Base-by-base conservation (phyloP, 2,329 filamentous ascomycete genomes). In the Chrysoporthe austroafricana region DNA sequence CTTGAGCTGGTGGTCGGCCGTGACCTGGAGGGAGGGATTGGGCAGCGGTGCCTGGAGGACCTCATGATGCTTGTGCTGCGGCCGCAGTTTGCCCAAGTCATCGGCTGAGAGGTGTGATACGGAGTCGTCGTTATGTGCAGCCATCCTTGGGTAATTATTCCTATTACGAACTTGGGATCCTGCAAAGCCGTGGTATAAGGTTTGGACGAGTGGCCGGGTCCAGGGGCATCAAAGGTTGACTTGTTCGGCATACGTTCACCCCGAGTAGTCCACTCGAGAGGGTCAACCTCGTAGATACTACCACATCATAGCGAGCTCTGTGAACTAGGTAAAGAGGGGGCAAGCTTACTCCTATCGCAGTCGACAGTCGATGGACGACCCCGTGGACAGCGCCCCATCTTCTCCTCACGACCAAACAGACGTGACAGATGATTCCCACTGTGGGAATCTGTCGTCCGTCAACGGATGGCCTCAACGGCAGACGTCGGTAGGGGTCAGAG, bases 11-110 rank as follows among this genome's bases (percentile, higher is more conserved):
- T 89, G 87, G 72, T 90, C 86, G 58, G 83, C 85, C 0, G 87
- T 90, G 18, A 89, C 85, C 69, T 86, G 82, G 14, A 88, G 77
- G 2, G 85, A 86, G 5, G 85, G 86, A 72, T 88, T 89, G 61
- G 78, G 76, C 11, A 75, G 72, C 39, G 77, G 66, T 11, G 63
- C 42, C 21, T 70, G 59, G 14, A 70, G 44, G 18, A 46, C 32
- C n/a, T 69, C 34, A 18, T 48, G 67, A 21, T 62, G 46, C 21
- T 56, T 21, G 3, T 36, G 14, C 4, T 43, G 63, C 48, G 7
- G 5, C 21, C 42, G 32, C 6, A n/a, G 8, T 1, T 14, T 39
- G 54, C 5, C 32, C 6, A 14, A 50, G 16, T 43, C 63, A 26
- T 58, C 21, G 5, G 32, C 0, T 32, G 44, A 4, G 34, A 58